A percentile compares a stretch with the other conserved stretches of the same genome.
Evolutionary conservation across 164 flowering plant species (phyloP).

Genomic region (Piper longum): DNA sequence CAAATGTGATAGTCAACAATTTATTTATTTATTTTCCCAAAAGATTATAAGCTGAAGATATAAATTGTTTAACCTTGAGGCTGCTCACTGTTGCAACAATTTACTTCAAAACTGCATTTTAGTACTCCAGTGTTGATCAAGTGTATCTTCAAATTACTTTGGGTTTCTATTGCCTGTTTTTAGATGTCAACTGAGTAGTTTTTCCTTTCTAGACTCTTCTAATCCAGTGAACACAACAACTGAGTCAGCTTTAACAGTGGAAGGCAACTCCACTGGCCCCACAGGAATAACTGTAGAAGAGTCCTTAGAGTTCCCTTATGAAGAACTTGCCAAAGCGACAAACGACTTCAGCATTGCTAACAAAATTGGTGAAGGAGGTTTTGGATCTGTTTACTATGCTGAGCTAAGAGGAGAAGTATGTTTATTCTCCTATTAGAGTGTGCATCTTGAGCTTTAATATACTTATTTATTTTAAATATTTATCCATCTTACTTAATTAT

Average conservation of each 20-base stretch:
- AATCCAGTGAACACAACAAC: slow-evolving; percentile 8
- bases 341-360: slow-evolving; percentile 57
- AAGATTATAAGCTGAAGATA: too few relatives aligned
- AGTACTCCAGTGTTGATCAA: background rate
- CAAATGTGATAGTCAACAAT: too few relatives aligned
- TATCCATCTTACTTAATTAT: too few relatives aligned
- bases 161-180: background rate
- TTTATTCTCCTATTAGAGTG: background rate
- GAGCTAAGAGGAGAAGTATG: slow-evolving; percentile 84
- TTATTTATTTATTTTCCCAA: too few relatives aligned
- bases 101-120: background rate
- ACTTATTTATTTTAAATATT: too few relatives aligned
- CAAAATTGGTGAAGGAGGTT: slow-evolving; percentile 90
- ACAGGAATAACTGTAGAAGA: slow-evolving; percentile 65
- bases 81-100: background rate
- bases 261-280: slow-evolving; percentile 27
- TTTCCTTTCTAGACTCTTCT: slow-evolving; percentile 14
- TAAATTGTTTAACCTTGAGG: too few relatives aligned
- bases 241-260: slow-evolving; percentile 18
- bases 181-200: background rate
- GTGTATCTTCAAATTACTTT: background rate
- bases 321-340: slow-evolving; percentile 76
- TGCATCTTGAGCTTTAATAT: background rate
- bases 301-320: slow-evolving; percentile 84
- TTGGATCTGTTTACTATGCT: slow-evolving; percentile 89